phyloP scores from a whole-genome alignment of 2,329 filamentous ascomycete species.

The Penicillium hordei region DNA sequence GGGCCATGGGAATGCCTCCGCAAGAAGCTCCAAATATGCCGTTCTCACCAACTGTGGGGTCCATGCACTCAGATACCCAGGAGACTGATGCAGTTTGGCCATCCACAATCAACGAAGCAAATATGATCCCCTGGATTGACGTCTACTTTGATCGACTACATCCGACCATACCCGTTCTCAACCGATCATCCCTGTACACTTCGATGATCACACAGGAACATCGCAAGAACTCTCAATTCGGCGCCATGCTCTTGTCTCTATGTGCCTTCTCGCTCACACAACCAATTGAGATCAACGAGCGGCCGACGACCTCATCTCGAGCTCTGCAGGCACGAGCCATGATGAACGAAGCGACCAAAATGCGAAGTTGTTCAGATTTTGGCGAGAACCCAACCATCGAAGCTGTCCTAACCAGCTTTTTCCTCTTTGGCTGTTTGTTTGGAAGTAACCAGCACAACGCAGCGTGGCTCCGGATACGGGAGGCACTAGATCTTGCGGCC shows the following conservation, averaged over 20 bases:
- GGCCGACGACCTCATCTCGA: constrained; percentile 36
- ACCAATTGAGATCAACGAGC: constrained; percentile 47
- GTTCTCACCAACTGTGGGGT: constrained; percentile 21
- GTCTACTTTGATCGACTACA: constrained; percentile 48
- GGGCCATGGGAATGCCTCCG: constrained; percentile 21
- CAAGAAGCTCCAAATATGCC: constrained; percentile 21
- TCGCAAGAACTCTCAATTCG: constrained; percentile 45
- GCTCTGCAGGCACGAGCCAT: constrained; percentile 43
- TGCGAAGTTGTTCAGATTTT: constrained; percentile 45
- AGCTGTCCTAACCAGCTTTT: constrained; percentile 66
- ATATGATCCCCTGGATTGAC: constrained; percentile 45
- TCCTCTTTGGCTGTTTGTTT: constrained; percentile 71
- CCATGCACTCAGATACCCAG: constrained; percentile 22
- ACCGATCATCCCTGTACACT: constrained; percentile 43
- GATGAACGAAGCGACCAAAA: constrained; percentile 46
- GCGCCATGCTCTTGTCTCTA: constrained; percentile 45
- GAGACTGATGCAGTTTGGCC: constrained; percentile 39
- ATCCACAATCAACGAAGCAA: constrained; percentile 40
- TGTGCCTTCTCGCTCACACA: constrained; percentile 48
- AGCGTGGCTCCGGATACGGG: constrained; percentile 74
- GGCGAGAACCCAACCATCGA: constrained; percentile 44
- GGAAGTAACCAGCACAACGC: constrained; percentile 71
- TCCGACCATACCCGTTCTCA: constrained; percentile 45
- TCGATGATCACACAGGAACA: constrained; percentile 46
- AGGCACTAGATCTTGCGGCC: constrained; percentile 55